These are phyloP conservation scores for Neonectria magnoliae DNA, from an alignment of 2,329 filamentous ascomycete species.

Conservation along the genomic window DNA sequence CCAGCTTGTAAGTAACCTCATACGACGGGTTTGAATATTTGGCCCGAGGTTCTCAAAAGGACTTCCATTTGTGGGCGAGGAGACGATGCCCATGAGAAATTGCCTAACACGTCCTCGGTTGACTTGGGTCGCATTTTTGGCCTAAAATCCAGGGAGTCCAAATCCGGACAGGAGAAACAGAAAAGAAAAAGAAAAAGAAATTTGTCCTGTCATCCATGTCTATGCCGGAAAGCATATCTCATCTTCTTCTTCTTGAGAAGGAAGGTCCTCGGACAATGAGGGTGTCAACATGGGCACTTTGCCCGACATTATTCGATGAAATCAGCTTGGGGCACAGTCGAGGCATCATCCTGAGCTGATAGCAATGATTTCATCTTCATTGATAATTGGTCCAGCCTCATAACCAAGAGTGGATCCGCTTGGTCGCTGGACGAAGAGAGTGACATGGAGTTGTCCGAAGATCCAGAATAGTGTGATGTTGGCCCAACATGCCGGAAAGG, in stretches of 20 bases:
- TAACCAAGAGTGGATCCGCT: neutral
- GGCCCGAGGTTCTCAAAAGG: neutral
- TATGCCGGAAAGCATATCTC: neutral
- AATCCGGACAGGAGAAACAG: neutral
- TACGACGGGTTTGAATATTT: neutral
- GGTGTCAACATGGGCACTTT: neutral
- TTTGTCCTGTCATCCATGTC: neutral
- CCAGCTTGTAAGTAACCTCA: neutral
- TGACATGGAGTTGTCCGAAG: slow-evolving; percentile 1
- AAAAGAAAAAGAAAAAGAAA: neutral
- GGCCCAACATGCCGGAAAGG: slow-evolving; percentile 9
- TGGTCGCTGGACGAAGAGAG: slow-evolving; percentile 1
- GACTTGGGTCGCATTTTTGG: neutral
- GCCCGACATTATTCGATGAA: neutral
- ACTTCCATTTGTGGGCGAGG: neutral
- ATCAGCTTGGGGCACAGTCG: neutral
- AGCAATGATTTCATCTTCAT: neutral
- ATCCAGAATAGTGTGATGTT: neutral
- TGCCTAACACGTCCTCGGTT: neutral
- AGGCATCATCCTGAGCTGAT: neutral
- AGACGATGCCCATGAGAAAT: neutral
- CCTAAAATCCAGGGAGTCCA: neutral
- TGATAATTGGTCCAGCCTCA: neutral
- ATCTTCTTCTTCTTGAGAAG: neutral
- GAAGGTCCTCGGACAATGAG: neutral